A percentile compares a stretch with the other conserved stretches of the same genome.
These are phyloP conservation scores for Apiospora pterosperma DNA, from an alignment of 2,329 filamentous ascomycete species.

Conservation along the genomic window DNA sequence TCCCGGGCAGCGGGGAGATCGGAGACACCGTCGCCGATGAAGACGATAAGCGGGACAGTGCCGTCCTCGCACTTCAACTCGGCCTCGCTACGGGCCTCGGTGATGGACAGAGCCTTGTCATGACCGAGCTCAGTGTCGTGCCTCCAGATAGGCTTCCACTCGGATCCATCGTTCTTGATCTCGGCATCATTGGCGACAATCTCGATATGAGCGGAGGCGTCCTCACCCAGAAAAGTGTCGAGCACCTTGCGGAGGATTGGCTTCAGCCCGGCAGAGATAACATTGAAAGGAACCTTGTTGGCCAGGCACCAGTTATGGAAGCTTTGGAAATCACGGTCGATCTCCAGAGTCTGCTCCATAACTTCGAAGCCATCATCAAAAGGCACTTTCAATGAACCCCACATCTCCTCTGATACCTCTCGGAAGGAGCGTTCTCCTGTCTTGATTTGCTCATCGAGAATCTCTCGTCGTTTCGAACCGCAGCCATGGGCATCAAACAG, in stretches of 20 bases:
- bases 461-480: constrained; percentile 50
- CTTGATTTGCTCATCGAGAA: constrained; percentile 62
- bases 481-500: constrained; percentile 65
- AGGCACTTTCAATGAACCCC: constrained; percentile 62
- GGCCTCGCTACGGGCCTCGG: constrained; percentile 54
- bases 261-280: constrained; percentile 66
- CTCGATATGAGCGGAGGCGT: constrained; percentile 55
- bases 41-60: constrained; percentile 63
- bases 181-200: constrained; percentile 67
- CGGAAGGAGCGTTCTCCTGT: constrained; percentile 63
- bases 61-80: constrained; percentile 54
- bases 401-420: constrained; percentile 71
- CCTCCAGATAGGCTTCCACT: constrained; percentile 65
- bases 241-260: constrained; percentile 59
- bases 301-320: constrained; percentile 64
- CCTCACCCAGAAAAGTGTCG: constrained; percentile 62
- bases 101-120: constrained; percentile 64
- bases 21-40: constrained; percentile 68
- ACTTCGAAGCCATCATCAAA: constrained; percentile 66
- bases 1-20: constrained; percentile 64
- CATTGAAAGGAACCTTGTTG: constrained; percentile 64
- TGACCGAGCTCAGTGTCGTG: constrained; percentile 64
- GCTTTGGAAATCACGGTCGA: constrained; percentile 59
- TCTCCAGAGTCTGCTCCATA: constrained; percentile 58
- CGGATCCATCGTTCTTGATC: constrained; percentile 53